phyloP scores from a whole-genome alignment of 345 rosid genomes.

The Euphorbia tirucalli region DNA sequence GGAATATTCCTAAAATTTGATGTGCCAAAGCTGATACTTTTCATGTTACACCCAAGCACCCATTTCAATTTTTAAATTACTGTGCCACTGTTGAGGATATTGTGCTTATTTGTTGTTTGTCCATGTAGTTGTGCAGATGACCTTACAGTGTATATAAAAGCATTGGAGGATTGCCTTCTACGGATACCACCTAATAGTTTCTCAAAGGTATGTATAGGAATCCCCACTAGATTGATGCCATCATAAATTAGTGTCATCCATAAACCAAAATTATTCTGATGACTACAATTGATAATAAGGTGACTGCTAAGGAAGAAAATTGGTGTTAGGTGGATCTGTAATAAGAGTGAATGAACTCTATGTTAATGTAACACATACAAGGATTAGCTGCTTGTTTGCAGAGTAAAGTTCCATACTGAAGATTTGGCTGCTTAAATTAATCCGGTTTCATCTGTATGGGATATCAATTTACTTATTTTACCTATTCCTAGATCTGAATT shows the following conservation, averaged over 20 bases:
- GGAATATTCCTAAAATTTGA: neutral
- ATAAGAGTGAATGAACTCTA: constrained; percentile 1
- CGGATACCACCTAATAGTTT: constrained; percentile 80
- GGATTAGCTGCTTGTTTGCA: neutral
- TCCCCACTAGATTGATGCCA: constrained; percentile 7
- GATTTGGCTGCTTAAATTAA: constrained; percentile 4
- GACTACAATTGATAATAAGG: too few relatives aligned
- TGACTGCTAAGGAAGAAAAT: neutral
- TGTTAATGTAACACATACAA: neutral
- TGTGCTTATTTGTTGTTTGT: constrained; percentile 23
- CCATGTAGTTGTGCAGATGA: constrained; percentile 66
- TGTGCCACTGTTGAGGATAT: constrained; percentile 3
- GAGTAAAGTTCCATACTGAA: neutral
- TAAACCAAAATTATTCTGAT: neutral
- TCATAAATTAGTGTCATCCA: neutral
- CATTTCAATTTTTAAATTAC: neutral
- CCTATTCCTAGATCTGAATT: neutral
- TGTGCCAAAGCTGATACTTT: neutral
- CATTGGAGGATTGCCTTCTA: constrained; percentile 64
- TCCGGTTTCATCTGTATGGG: neutral
- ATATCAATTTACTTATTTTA: neutral
- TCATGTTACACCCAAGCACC: neutral
- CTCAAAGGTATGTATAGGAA: constrained; percentile 69
- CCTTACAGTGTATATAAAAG: constrained; percentile 63
- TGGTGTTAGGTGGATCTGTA: neutral